A percentile compares a stretch with the other conserved stretches of the same genome.
Evolutionary conservation across 208 protist genomes (phyloP).

Genomic region (Leishmania lainsoni): DNA sequence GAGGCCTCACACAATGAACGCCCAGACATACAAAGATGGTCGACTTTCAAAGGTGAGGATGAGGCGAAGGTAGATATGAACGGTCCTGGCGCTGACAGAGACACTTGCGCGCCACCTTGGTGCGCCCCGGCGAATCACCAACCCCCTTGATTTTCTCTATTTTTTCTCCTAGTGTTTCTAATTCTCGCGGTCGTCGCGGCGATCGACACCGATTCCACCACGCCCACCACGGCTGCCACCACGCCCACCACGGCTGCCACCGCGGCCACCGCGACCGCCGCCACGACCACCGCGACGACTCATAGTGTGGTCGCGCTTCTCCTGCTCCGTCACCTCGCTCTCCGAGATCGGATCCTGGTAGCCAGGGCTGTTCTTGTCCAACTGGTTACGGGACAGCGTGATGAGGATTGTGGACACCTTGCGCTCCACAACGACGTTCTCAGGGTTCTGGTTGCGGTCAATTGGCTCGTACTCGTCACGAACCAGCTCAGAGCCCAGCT

Average conservation of each 20-base stretch:
- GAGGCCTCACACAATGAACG: not conserved
- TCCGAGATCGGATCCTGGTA: slow-evolving; percentile 92
- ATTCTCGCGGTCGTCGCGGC: slow-evolving; percentile 31
- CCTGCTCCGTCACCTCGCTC: slow-evolving; percentile 87
- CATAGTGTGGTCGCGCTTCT: slow-evolving; percentile 57
- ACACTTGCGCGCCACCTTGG: not conserved
- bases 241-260: slow-evolving; percentile 31
- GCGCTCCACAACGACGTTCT: slow-evolving; percentile 78
- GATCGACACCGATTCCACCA: slow-evolving; percentile 34
- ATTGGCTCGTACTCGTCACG: slow-evolving; percentile 90
- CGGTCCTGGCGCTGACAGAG: not conserved
- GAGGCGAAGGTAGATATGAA: not conserved
- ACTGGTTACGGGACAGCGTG: slow-evolving; percentile 84
- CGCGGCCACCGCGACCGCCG: slow-evolving; percentile 30
- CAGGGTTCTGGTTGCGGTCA: slow-evolving; percentile 65
- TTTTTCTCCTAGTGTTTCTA: slow-evolving; percentile 3
- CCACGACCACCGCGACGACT: slow-evolving; percentile 41
- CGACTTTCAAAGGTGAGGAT: not conserved
- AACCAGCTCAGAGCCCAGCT: slow-evolving; percentile 82
- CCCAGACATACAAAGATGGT: not conserved
- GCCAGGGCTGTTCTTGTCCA: slow-evolving; percentile 85
- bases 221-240: slow-evolving; percentile 36
- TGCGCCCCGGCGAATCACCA: not conserved
- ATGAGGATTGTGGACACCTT: slow-evolving; percentile 91
- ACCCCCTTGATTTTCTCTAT: not conserved